Conservation (phyloP, 2,329 filamentous ascomycete genomes). For the Colletotrichum zoysiae region DNA sequence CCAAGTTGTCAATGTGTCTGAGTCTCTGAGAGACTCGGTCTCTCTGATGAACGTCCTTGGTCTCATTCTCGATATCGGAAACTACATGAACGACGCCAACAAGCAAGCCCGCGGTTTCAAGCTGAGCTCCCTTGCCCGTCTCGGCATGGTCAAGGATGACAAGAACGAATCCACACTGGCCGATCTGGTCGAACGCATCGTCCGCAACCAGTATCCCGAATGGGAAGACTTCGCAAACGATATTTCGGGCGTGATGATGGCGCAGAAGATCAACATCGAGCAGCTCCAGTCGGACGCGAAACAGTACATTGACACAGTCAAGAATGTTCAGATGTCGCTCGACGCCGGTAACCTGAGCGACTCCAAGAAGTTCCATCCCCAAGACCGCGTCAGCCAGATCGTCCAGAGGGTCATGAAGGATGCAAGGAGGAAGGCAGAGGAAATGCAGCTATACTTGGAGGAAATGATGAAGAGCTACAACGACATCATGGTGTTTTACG, state of each 20-base stretch:
- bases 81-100: conserved; percentile 99
- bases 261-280: conserved; percentile 95
- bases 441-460: conserved; percentile 92
- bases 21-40: conserved; percentile 90
- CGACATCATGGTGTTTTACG: conserved; percentile 96
- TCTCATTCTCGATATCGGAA: conserved; percentile 96
- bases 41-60: conserved; percentile 96
- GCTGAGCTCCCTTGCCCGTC: conserved; percentile 88
- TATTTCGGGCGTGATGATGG: conserved; percentile 80
- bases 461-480: conserved; percentile 93
- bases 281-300: conserved; percentile 88
- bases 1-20: conserved; percentile 87
- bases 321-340: conserved; percentile 90
- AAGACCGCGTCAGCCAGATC: conserved; percentile 92
- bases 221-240: conserved; percentile 92
- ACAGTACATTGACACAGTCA: conserved; percentile 94
- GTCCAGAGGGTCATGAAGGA: conserved; percentile 98
- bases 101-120: conserved; percentile 99
- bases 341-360: conserved; percentile 96
- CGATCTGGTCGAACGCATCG: conserved; percentile 95
- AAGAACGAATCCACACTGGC: conserved; percentile 98
- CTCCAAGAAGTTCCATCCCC: conserved; percentile 96
- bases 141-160: conserved; percentile 99
- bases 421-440: conserved; percentile 92
- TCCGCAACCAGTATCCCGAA: conserved; percentile 94